Evolutionary conservation across 768 basidiomycete genomes (phyloP), one percentile per base, ranked within the genome.

Genomic region (Vishniacozyma victoriae): DNA sequence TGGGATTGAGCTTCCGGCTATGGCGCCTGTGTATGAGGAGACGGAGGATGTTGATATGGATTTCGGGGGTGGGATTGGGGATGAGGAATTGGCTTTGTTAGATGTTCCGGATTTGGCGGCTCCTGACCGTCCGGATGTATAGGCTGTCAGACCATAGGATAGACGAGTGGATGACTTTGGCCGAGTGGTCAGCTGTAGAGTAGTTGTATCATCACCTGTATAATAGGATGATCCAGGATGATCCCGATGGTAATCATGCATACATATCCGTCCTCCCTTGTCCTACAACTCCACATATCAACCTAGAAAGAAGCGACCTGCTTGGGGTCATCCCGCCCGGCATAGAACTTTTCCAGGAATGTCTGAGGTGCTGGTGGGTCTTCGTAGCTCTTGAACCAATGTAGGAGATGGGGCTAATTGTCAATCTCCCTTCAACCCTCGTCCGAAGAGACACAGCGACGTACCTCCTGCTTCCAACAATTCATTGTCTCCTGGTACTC

Each of bases 401-500:
- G 43, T 62, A 70, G 62, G 36, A 72, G 41, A 47, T 72, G 70
- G 22, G 70, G 61, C 70, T 72, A 33, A 33, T n/a, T n/a, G 29
- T 9, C 9, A 33, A 33, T n/a, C 9, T 33, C 29, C 29, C 29
- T 9, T 33, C 29, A 33, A 9, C 29, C 29, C 29, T 9, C n/a
- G 33, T 23, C 20, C 35, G 15, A 5, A n/a, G n/a, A n/a, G n/a
- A n/a, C n/a, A n/a, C n/a, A n/a, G n/a, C n/a, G n/a, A 64, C 68
- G 53, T 62, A 72, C 70, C 60, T 69, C 79, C 76, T 87, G 85
- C 67, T 91, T 91, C 91, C 91, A 96, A 61, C 79, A 80, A 68
- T 96, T 96, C 78, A 95, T 77, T 44, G 85, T 84, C 77, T 96
- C 93, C 77, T 97, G 93, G 65, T 82, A 87, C 59, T 96, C 90